Conservation (phyloP, 2,329 filamentous ascomycete species). For the Botrytis galanthina region DNA sequence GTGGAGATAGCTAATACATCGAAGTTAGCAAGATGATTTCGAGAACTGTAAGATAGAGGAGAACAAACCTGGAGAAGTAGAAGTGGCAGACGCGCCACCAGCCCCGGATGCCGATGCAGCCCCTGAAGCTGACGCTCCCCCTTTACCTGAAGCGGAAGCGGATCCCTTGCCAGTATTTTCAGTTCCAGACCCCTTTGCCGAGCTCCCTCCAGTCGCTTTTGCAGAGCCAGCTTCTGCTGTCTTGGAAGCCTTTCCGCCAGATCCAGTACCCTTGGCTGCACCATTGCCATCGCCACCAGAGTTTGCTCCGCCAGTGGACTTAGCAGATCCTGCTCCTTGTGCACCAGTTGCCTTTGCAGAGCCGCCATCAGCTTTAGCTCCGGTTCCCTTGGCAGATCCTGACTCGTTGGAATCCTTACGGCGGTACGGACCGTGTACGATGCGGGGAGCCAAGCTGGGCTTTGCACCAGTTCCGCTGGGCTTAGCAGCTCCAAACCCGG, state of each 20-base stretch:
- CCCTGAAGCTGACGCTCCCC: not conserved
- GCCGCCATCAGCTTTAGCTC: not conserved
- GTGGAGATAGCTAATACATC: conserved; percentile 19
- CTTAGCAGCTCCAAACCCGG: conserved; percentile 9
- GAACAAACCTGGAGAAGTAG: conserved; percentile 12
- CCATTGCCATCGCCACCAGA: not conserved
- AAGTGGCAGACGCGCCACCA: conserved; percentile 17
- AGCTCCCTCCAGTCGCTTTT: not conserved
- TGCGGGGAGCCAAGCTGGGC: not conserved
- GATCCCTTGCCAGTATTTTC: not conserved
- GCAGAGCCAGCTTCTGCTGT: conserved; percentile 5
- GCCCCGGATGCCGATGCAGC: conserved; percentile 1
- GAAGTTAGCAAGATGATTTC: not conserved
- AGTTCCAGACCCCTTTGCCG: not conserved
- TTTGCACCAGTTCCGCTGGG: not conserved
- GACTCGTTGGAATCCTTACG: not conserved
- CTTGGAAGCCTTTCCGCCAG: not conserved
- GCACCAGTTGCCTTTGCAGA: not conserved
- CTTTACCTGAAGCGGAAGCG: not conserved
- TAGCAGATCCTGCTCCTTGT: not conserved
- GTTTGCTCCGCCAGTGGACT: not conserved
- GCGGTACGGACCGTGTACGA: not conserved
- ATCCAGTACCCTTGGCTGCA: not conserved
- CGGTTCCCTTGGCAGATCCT: not conserved
- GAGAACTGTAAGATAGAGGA: not conserved